Evolutionary conservation across 192 early-diverging fungal species (phyloP), one percentile per base, ranked within the genome.

Genomic region (Entomortierella lignicola): DNA sequence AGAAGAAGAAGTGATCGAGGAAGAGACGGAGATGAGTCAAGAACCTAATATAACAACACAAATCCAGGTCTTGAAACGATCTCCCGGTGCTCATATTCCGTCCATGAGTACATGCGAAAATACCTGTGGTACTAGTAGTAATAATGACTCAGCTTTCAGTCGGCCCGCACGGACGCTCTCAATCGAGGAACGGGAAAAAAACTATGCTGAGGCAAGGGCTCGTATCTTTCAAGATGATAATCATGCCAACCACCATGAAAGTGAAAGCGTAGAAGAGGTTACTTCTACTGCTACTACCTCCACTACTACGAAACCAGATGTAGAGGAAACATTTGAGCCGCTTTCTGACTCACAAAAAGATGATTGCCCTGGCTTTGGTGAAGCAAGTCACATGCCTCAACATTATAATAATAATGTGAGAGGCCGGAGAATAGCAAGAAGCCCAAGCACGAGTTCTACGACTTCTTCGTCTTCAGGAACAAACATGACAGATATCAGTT

Each of bases 181-280:
- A 1, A 75, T 90, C 23, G 89, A 92, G 68, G 86, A 92, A 69
- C 81, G 90, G 4, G 85, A 91, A 60, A 84, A 81, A 10, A 86
- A 82, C 5, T 93, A 93, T 69, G 88, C 90, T 59, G 81, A 88
- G 41, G 92, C 92, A 2, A 75, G 92, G 55, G 91, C 91, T 20
- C 63, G 88, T 42, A 93, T 93, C 52, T 93, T 93, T 62, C 71
- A 88, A 8, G 42, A 42, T n/a, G 29, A 11, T 15, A 20, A 4
- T 15, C 17, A 15, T 47, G 15, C 20, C 17, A 15, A 47, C 44
- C 12, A 47, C 44, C 5, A 47, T 47, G 44, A 47, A 20, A 47
- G 17, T 47, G 44, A 47, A 20, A 3, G 44, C 44, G 15, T 20
- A 12, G 44, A 47, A 15, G 44, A 15, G 15, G 34, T n/a, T n/a